Evolutionary conservation across 208 protist species (phyloP), one percentile per base, ranked within the genome.

Genomic region (Strigomonas culicis): DNA sequence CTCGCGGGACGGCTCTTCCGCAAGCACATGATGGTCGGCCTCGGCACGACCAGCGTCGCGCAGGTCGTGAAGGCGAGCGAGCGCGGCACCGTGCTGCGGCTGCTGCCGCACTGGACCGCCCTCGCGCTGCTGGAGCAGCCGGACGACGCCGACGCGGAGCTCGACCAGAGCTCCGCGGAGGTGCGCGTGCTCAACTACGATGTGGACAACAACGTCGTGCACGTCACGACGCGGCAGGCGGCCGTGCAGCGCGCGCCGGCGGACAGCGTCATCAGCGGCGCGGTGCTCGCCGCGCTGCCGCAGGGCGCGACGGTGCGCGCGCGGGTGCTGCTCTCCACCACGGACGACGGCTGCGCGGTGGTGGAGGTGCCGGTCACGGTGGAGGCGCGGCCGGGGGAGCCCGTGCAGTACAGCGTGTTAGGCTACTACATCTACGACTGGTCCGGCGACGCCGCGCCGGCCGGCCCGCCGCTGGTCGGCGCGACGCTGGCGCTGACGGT

Each of bases 101-200:
- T 92, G 43, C 31, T 72, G 7, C 72, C 79, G n/a, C 74, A 77
- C 63, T 30, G 88, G 32, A 82, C 81, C 1, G 89, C 86, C 17
- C 77, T 93, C n/a, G 84, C 86, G 3, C 73, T 80, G 53, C 71
- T 84, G 22, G 89, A 95, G 57, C 49, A 74, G 39, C 1, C 44
- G 24, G 31, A 36, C 2, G 63, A 34, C 6, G 31, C 36, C 0
- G 21, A 27, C 7, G 47, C 15, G 8, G 61, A 30, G 24, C 59
- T 43, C 21, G 21, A 25, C 31, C 47, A 10, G 13, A 25, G 25
- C 52, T 28, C 52, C 4, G 13, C 90, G 4, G 83, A 92, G 75
- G 89, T 95, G 57, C 89, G 89, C 1, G 30, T 95, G 52, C 68
- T 95, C 17, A 87, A 91, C 76, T 92, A 90, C 70, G 89, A 95